Evolutionary conservation across 2,329 filamentous ascomycete species (phyloP).

Genomic region (Nannizzia gypsea): DNA sequence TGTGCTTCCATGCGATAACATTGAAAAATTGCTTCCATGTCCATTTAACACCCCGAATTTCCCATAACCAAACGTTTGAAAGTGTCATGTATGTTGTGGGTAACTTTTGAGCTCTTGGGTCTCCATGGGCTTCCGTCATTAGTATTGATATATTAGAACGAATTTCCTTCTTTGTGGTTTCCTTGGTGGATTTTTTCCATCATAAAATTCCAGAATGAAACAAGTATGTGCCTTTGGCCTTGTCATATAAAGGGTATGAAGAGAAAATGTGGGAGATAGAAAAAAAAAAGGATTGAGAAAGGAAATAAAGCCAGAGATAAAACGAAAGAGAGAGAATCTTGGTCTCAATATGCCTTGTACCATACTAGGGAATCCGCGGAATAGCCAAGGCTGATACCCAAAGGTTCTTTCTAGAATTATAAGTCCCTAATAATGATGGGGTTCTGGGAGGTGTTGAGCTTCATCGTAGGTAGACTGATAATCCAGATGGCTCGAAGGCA

Average conservation of each 20-base stretch:
- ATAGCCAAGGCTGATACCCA: not conserved
- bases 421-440: slow-evolving; percentile 10
- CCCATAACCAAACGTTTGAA: not conserved
- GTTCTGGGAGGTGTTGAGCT: slow-evolving; percentile 10
- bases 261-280: not conserved
- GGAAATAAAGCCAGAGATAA: not conserved
- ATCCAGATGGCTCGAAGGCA: slow-evolving; percentile 20
- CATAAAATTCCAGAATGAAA: slow-evolving; percentile 4
- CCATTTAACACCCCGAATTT: not conserved
- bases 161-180: not conserved
- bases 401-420: not conserved
- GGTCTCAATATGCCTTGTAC: not conserved
- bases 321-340: not conserved
- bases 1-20: not conserved
- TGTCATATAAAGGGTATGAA: not conserved
- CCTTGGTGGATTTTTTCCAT: not conserved
- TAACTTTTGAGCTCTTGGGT: slow-evolving; percentile 1
- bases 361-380: not conserved
- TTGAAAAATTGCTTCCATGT: not conserved
- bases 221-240: not conserved
- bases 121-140: slow-evolving; percentile 2
- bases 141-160: not conserved
- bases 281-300: not conserved
- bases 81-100: slow-evolving; percentile 1
- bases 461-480: slow-evolving; percentile 18